Conservation (phyloP, 805 yeast species). For the Saccharomyces mikatae region DNA sequence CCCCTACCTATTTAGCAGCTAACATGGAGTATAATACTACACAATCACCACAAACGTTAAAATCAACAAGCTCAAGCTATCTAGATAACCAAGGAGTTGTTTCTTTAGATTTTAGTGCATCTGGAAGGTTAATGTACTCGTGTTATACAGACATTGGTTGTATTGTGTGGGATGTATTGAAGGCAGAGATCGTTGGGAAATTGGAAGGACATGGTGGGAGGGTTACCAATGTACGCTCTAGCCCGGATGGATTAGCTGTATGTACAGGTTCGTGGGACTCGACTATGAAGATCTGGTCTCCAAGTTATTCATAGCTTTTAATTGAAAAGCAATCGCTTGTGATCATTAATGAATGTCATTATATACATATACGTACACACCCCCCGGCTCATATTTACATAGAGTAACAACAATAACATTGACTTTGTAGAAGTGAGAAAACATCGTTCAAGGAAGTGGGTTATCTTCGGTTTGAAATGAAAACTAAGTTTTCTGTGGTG, state of each 20-base stretch:
- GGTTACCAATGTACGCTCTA: slow-evolving; percentile 53
- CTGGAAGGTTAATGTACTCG: slow-evolving; percentile 67
- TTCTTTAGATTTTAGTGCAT: slow-evolving; percentile 61
- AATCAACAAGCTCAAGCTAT: slow-evolving; percentile 15
- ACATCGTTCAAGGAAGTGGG: not conserved
- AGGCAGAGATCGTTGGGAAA: slow-evolving; percentile 55
- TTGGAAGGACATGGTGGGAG: slow-evolving; percentile 58
- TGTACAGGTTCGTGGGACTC: slow-evolving; percentile 79
- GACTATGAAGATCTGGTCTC: slow-evolving; percentile 60
- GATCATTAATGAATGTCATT: not conserved
- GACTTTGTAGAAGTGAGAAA: not conserved
- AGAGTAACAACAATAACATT: not conserved
- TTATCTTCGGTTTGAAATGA: not conserved
- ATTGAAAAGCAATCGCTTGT: not conserved
- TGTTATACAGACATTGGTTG: slow-evolving; percentile 73
- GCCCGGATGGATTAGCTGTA: slow-evolving; percentile 69
- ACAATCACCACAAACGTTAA: slow-evolving; percentile 17
- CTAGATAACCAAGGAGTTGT: slow-evolving; percentile 62
- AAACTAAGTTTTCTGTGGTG: not conserved
- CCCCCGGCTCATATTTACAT: not conserved
- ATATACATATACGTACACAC: not conserved
- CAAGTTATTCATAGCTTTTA: slow-evolving; percentile 14
- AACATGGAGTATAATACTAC: slow-evolving; percentile 17
- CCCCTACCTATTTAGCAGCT: slow-evolving; percentile 17
- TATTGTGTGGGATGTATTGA: slow-evolving; percentile 68